These are phyloP conservation scores for Allium fistulosum DNA, from an alignment of 106 monocot genomes.

Conservation along the genomic window DNA sequence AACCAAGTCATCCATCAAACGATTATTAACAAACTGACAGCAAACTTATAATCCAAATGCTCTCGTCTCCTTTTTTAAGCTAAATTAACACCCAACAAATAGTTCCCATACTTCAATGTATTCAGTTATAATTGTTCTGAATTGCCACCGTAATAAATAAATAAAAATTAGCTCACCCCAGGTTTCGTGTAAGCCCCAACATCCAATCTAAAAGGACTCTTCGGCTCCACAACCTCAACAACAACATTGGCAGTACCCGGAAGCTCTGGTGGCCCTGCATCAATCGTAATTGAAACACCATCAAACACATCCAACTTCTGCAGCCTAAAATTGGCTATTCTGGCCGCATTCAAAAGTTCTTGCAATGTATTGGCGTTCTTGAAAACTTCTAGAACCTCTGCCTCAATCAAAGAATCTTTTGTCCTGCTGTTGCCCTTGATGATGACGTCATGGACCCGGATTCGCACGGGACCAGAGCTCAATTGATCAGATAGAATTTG, in stretches of 20 bases:
- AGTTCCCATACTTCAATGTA: too few species aligned
- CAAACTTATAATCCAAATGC: too few species aligned
- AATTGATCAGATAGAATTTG: constrained; percentile 23
- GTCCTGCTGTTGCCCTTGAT: constrained; percentile 53
- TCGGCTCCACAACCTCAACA: constrained; percentile 43
- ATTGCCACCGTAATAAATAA: neutral
- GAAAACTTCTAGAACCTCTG: constrained; percentile 38
- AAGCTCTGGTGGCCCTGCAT: constrained; percentile 56
- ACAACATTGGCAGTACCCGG: constrained; percentile 55
- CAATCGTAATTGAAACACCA: constrained; percentile 43
- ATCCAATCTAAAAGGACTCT: constrained; percentile 33
- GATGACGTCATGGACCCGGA: constrained; percentile 59
- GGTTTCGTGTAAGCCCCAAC: constrained; percentile 37
- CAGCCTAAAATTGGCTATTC: constrained; percentile 36
- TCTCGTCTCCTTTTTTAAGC: too few species aligned
- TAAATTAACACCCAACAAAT: too few species aligned
- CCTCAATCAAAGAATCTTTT: constrained; percentile 52
- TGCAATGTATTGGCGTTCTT: constrained; percentile 38
- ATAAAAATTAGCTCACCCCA: constrained; percentile 4
- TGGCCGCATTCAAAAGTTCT: constrained; percentile 51
- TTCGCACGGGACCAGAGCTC: constrained; percentile 17
- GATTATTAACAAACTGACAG: too few species aligned
- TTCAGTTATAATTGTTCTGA: too few species aligned
- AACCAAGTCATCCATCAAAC: too few species aligned
- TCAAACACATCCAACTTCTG: constrained; percentile 44